Percentiles rank a stretch among this genome's conserved stretches.
Conservation (phyloP, 352 stramenopile genomes). For the Pythium grandisporangium region DNA sequence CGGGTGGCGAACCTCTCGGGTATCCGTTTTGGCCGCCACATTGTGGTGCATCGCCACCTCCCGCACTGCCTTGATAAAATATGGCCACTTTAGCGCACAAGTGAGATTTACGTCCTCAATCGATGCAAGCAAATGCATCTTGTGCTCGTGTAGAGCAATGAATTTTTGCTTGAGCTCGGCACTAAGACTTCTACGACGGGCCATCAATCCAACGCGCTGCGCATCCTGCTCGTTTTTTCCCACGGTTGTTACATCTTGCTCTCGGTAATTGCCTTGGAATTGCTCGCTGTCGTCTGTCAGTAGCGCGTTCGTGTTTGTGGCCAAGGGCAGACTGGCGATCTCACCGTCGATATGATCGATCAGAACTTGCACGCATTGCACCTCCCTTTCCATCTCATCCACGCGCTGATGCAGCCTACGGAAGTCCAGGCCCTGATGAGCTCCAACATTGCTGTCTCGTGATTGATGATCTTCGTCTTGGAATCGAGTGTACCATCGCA, state of each 20-base stretch:
- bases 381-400: conserved; percentile 22
- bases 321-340: conserved; percentile 5
- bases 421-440: conserved; percentile 16
- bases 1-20: conserved; percentile 28
- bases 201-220: no score
- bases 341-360: conserved; percentile 35
- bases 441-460: not conserved
- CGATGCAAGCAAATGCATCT: conserved; percentile 41
- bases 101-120: conserved; percentile 49
- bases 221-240: no score
- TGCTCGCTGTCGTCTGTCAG: not conserved
- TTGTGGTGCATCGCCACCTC: conserved; percentile 36
- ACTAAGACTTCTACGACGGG: conserved; percentile 7
- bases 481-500: conserved; percentile 51
- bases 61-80: conserved; percentile 41
- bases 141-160: conserved; percentile 20
- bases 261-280: conserved; percentile 1
- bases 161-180: conserved; percentile 22
- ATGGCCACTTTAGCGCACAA: conserved; percentile 33
- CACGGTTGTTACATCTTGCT: conserved; percentile 5
- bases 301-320: no score
- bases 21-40: conserved; percentile 9
- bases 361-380: conserved; percentile 22
- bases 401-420: conserved; percentile 15
- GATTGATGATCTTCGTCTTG: conserved; percentile 7